A percentile compares a stretch with the other conserved stretches of the same genome.
These are phyloP conservation scores for Scedosporium boydii DNA, from an alignment of 2,329 filamentous ascomycete genomes.

Conservation along the genomic window DNA sequence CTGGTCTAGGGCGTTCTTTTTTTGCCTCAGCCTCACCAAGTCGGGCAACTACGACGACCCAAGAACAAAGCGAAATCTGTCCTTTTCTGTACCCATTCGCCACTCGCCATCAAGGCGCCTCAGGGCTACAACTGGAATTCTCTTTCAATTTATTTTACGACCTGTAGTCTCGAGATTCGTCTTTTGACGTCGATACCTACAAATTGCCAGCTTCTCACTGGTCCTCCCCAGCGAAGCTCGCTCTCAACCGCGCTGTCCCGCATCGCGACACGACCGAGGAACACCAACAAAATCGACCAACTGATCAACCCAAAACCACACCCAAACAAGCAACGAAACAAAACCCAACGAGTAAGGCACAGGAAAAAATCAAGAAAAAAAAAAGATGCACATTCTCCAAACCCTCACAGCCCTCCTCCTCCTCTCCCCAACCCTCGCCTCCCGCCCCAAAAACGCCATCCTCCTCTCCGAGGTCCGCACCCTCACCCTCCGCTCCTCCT, in stretches of 20 bases:
- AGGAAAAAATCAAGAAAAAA: neutral
- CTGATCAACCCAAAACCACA: neutral
- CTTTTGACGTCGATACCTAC: no score
- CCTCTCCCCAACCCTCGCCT: neutral
- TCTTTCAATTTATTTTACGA: no score
- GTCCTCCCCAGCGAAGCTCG: no score
- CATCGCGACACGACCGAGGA: no score
- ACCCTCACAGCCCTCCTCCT: neutral
- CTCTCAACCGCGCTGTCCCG: no score
- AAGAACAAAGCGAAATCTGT: no score
- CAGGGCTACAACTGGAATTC: no score
- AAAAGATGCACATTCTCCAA: neutral
- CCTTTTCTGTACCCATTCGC: no score
- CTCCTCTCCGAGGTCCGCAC: slow-evolving; percentile 57
- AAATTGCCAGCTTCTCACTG: no score
- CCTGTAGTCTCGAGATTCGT: no score
- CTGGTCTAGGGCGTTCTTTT: neutral
- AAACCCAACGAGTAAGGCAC: neutral
- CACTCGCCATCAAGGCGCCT: no score
- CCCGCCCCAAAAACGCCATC: slow-evolving; percentile 39
- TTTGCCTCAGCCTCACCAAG: neutral
- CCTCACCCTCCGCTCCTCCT: slow-evolving; percentile 62
- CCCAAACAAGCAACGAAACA: neutral
- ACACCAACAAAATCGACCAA: no score
- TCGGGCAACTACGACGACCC: neutral